Base-by-base conservation (phyloP, 257 asterid genomes). In the Solanum gracilifrons region DNA sequence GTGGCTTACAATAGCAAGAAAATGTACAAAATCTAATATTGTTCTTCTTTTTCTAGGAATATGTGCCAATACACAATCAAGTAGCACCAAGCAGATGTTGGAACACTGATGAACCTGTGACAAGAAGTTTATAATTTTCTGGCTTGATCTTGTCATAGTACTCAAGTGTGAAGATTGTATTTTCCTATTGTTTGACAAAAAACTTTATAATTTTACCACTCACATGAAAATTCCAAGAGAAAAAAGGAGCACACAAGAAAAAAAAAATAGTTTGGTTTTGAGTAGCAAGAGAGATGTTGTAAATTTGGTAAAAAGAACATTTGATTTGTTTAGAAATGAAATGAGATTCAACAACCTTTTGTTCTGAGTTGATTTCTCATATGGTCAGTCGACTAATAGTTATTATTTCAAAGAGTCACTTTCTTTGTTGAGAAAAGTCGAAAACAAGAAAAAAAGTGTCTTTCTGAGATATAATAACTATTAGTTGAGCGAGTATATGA, bases 61-160 rank as follows among this genome's bases (percentile, higher is more conserved):
- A 90, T 82, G 82, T 60, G 85, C 94, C 93, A 80, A 64, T 71
- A 84, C 94, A 91, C 35, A 32, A 87, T 85, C 92, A 90, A 90
- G 91, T 82, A 60, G 90, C 93, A 88, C 88, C 93, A n/a, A 90
- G 91, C 35, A 87, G 79, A 71, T 90, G 88, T 86, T 90, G 92
- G 93, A 89, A 90, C 31, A 84, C 21, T 29, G 88, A 89, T 86
- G 91, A 83, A 25, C 83, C 89, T 46, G 89, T 21, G 83, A 43
- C 75, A 39, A 87, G 76, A 89, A 91, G 88, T 73, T 89, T 20
- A 85, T 91, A 87, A 88, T 80, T 48, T 74, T 29, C 31, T 46
- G 20, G 39, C 16, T 29, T 73, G 46, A 33, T 18, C 36, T 3
- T 43, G 64, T 46, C 85, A 80, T 9, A 46, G 20, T 48, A 31